Base-by-base conservation (phyloP, 495 filamentous ascomycete genomes). In the Daldinia caldariorum region DNA sequence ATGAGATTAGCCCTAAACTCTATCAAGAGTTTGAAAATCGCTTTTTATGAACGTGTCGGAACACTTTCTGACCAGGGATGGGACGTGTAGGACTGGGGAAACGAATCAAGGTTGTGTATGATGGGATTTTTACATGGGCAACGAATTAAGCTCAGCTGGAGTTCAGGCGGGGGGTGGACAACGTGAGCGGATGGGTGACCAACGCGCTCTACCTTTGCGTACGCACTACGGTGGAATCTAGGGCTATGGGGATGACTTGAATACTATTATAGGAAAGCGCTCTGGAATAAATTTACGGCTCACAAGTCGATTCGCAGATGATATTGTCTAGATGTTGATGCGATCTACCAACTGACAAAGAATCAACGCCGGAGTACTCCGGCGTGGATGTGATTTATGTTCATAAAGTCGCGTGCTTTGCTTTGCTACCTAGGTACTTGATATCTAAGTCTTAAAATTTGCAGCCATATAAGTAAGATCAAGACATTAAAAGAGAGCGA, bases 1-100 rank as follows among this genome's bases (percentile, higher is more conserved):
- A 99, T 78, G 94, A 98, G 84, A 99, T 99, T 58, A 93, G 86
- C 16, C 95, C 95, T 7, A 87, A 91, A 80, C 79, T 99, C 12
- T 89, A 91, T 72, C 82, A 83, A 8, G 94, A 97, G 79, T 89
- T 99, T 75, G 89, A 90, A 79, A 85, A 81, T 62, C 83, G 89
- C 61, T 99, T 99, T 83, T 70, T 73, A 69, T 76, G 74, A 76
- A 1, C 14, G 20, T 37, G n/a, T n/a, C 26, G 35, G 35, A 35
- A n/a, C 5, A 7, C 13, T 18, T 1, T 49, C 34, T 58, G 43
- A n/a, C 26, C 9, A 29, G 61, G 3, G 18, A 16, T 35, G 18
- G 58, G 18, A n/a, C 39, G 14, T 35, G 14, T 35, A 35, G 38
- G 55, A 38, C 14, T 32, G 50, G 57, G 29, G 39, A 18, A 47